Evolutionary conservation across 2,329 filamentous ascomycete species (phyloP).

Genomic region (Pyrenochaeta sp.): DNA sequence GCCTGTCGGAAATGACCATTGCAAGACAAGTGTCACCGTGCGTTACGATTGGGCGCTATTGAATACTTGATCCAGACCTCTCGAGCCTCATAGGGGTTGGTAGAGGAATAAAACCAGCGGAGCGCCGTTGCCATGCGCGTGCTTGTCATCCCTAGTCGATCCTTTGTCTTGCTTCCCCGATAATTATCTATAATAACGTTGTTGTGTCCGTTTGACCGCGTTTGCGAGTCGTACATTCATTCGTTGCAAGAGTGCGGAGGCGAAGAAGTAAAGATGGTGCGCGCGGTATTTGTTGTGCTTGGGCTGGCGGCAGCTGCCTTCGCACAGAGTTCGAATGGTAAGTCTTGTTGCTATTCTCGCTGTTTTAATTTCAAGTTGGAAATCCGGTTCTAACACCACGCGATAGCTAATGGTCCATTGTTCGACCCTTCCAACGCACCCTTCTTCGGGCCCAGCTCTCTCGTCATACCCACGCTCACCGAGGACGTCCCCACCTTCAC

Average conservation of each 20-base stretch:
- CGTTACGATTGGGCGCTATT: slow-evolving; percentile 1
- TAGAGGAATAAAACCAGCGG: slow-evolving; percentile 1
- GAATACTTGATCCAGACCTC: neutral
- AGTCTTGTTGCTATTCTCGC: neutral
- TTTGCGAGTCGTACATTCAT: slow-evolving; percentile 9
- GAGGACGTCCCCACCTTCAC: slow-evolving; percentile 11
- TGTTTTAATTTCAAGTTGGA: neutral
- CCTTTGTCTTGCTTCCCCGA: neutral
- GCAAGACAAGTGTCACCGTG: neutral
- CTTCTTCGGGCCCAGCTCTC: slow-evolving; percentile 24
- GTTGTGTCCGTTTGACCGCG: neutral
- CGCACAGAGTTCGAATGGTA: slow-evolving; percentile 17
- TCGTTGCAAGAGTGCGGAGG: neutral
- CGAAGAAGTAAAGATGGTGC: slow-evolving; percentile 17
- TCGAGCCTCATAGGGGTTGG: neutral
- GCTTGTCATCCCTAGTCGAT: neutral
- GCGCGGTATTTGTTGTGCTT: slow-evolving; percentile 17
- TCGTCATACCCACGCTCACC: slow-evolving; percentile 26
- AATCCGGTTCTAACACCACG: neutral
- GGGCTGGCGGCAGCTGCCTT: slow-evolving; percentile 14
- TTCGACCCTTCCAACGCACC: slow-evolving; percentile 30
- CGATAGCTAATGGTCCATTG: slow-evolving; percentile 24
- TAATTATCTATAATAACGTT: neutral
- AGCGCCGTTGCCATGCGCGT: neutral
- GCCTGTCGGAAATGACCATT: neutral